Evolutionary conservation across 306 rosid genomes (phyloP).

Genomic region (Medicago lupulina): DNA sequence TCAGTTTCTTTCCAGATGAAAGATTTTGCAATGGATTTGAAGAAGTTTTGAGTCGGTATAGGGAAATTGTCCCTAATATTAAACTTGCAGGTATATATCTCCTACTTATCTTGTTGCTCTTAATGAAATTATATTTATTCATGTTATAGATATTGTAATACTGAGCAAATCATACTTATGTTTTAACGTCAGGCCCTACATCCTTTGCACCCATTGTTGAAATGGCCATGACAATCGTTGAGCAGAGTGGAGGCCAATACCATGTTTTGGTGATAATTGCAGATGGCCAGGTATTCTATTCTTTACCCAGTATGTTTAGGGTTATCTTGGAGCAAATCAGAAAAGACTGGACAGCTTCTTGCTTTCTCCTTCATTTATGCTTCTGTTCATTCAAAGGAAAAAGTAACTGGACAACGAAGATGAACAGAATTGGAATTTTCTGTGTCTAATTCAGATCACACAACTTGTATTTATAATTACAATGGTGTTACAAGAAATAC

Average conservation of each 20-base stretch:
- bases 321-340: constrained; percentile 24
- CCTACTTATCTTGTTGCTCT: constrained; percentile 15
- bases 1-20: constrained; percentile 80
- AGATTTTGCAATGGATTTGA: constrained; percentile 88
- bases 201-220: constrained; percentile 92
- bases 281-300: constrained; percentile 87
- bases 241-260: constrained; percentile 90
- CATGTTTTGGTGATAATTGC: constrained; percentile 74
- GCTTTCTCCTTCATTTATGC: constrained; percentile 4
- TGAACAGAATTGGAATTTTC: not conserved
- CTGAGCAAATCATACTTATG: constrained; percentile 16
- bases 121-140: constrained; percentile 6
- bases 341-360: not conserved
- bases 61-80: constrained; percentile 78
- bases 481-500: too few species aligned
- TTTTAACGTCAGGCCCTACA: constrained; percentile 77
- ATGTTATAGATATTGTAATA: constrained; percentile 16
- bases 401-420: not conserved
- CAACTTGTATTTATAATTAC: too few species aligned
- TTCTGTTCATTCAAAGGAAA: not conserved
- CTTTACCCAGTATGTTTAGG: not conserved
- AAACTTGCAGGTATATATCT: constrained; percentile 78
- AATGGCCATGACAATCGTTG: constrained; percentile 95
- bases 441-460: too few species aligned
- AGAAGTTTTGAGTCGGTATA: constrained; percentile 79